A percentile compares a stretch with the other conserved stretches of the same genome.
Evolutionary conservation across 768 basidiomycete genomes (phyloP).

Genomic region (Flagelloscypha sp.): DNA sequence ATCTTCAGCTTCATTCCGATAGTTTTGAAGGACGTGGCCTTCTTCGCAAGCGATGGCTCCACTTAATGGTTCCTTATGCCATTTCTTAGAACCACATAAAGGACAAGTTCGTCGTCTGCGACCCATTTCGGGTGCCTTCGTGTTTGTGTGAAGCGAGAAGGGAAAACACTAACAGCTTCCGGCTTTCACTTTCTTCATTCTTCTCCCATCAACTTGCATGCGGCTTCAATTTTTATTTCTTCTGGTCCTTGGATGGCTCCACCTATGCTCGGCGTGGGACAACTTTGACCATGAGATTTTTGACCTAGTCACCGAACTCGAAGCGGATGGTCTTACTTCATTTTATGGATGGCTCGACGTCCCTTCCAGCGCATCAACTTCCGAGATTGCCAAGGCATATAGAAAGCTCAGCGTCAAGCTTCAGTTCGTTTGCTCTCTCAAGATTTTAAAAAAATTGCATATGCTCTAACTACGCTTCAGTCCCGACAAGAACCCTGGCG

Average conservation of each 20-base stretch:
- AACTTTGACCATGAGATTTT: constrained; percentile 98
- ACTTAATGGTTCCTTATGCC: constrained; percentile 78
- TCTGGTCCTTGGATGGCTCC: background rate
- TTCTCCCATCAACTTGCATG: background rate
- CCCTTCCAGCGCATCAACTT: constrained; percentile 57
- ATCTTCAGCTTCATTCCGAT: constrained; percentile 72
- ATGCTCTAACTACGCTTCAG: constrained; percentile 28
- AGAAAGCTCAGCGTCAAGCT: constrained; percentile 82
- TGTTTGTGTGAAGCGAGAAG: constrained; percentile 1
- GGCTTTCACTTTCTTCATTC: constrained; percentile 11
- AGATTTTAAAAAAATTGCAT: background rate
- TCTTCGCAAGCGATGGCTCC: constrained; percentile 84
- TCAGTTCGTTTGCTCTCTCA: constrained; percentile 54
- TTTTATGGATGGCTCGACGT: constrained; percentile 95
- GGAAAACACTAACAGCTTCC: constrained; percentile 2
- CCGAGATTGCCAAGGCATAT: constrained; percentile 85
- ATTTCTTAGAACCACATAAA: constrained; percentile 76
- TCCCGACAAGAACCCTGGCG: constrained; percentile 91
- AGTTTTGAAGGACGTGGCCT: constrained; percentile 87
- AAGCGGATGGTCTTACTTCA: constrained; percentile 86
- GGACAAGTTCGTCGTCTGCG: constrained; percentile 63
- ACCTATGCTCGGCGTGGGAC: constrained; percentile 40
- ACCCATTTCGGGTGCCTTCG: constrained; percentile 58
- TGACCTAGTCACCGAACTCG: constrained; percentile 78
- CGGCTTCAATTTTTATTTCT: background rate